phyloP scores from a whole-genome alignment of 1,139 yeast genomes.

The Yamadazyma buinensis region DNA sequence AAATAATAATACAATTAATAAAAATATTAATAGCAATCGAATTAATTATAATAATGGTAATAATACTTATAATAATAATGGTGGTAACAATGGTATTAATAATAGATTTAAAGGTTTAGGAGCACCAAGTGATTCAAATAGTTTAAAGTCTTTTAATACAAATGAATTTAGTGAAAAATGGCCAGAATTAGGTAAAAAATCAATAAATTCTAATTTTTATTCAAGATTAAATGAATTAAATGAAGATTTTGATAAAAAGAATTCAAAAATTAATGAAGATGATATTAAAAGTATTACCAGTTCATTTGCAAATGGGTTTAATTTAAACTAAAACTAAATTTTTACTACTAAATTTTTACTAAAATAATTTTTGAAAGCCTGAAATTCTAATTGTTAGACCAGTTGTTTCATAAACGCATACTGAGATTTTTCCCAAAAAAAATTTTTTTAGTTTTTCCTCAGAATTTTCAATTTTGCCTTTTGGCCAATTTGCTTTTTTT shows the following conservation, averaged over 20 bases:
- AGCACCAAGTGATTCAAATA: background rate
- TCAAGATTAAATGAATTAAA: conserved; percentile 34
- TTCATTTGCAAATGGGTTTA: conserved; percentile 44
- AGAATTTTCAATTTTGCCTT: too few relatives aligned
- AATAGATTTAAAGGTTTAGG: background rate
- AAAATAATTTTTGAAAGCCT: too few relatives aligned
- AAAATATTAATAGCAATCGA: background rate
- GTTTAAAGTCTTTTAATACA: conserved; percentile 9
- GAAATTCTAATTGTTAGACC: too few relatives aligned
- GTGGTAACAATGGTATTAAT: background rate
- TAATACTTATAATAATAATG: background rate
- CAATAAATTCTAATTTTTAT: conserved; percentile 40
- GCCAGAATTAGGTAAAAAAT: conserved; percentile 17
- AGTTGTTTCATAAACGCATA: too few relatives aligned
- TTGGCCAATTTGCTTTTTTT: too few relatives aligned
- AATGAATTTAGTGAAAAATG: conserved; percentile 19
- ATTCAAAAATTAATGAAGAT: conserved; percentile 32
- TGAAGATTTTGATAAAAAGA: conserved; percentile 17
- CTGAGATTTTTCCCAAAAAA: too few relatives aligned
- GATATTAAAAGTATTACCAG: conserved; percentile 46
- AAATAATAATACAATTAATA: background rate
- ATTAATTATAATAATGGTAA: background rate
- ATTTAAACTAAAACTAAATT: conserved; percentile 13
- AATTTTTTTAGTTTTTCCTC: too few relatives aligned
- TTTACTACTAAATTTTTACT: too few relatives aligned